Conservation (phyloP, 495 filamentous ascomycete species). For the Penicillium robsamsonii region DNA sequence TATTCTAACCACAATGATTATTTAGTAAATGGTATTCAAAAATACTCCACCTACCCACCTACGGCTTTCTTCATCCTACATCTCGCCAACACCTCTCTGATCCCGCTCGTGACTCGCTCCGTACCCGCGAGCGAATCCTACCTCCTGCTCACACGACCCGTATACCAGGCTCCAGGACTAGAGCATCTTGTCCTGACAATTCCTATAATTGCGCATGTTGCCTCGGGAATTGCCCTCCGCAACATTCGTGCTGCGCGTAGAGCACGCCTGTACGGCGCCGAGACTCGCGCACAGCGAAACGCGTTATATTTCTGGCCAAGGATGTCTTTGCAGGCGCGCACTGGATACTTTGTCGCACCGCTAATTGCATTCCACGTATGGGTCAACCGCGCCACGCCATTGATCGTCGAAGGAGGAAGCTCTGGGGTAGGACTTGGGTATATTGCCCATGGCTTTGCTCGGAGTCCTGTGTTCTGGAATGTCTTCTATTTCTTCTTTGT, state of each 20-base stretch:
- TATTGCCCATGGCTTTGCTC: slow-evolving; percentile 81
- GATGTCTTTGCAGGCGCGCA: slow-evolving; percentile 59
- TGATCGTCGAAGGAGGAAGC: slow-evolving; percentile 75
- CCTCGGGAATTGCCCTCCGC: slow-evolving; percentile 71
- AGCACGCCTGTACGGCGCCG: slow-evolving; percentile 66
- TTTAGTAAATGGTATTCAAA: slow-evolving; percentile 74
- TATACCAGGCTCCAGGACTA: slow-evolving; percentile 72
- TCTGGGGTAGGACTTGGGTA: slow-evolving; percentile 77
- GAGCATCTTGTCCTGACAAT: slow-evolving; percentile 48
- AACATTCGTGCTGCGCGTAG: slow-evolving; percentile 67
- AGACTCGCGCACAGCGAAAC: slow-evolving; percentile 39
- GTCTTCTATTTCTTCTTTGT: slow-evolving; percentile 66
- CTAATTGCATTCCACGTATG: slow-evolving; percentile 66
- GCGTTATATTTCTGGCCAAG: slow-evolving; percentile 59
- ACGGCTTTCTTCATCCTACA: slow-evolving; percentile 75
- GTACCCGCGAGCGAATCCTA: slow-evolving; percentile 53
- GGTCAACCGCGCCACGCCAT: slow-evolving; percentile 68
- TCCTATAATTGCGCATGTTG: slow-evolving; percentile 50
- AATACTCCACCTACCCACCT: slow-evolving; percentile 85
- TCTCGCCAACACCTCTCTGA: slow-evolving; percentile 73
- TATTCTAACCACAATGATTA: slow-evolving; percentile 3
- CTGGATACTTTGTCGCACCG: slow-evolving; percentile 65
- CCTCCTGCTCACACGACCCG: slow-evolving; percentile 60
- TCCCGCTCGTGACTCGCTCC: slow-evolving; percentile 61
- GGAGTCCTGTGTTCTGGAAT: slow-evolving; percentile 62